These are phyloP conservation scores for Bruguiera gymnorhiza DNA, from an alignment of 345 rosid genomes.

Conservation along the genomic window DNA sequence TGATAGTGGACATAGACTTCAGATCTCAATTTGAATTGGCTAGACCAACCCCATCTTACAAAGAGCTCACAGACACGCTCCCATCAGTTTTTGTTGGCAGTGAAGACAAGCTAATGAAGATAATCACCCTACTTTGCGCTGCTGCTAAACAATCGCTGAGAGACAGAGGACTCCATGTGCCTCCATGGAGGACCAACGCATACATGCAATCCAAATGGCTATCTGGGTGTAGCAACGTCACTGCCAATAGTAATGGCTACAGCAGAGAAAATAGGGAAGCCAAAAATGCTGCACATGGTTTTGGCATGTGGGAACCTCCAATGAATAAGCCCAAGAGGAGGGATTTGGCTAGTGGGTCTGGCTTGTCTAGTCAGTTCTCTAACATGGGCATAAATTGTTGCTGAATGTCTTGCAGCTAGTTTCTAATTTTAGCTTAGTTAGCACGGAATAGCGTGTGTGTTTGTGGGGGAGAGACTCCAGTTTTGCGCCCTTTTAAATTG, in stretches of 20 bases:
- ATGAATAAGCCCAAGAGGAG: conserved; percentile 19
- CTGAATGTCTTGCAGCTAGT: conserved; percentile 3
- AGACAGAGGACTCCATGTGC: conserved; percentile 51
- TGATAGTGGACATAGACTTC: conserved; percentile 55
- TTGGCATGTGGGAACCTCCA: conserved; percentile 27
- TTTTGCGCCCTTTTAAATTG: conserved; percentile 7
- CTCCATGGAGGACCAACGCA: conserved; percentile 54
- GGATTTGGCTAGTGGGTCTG: conserved; percentile 34
- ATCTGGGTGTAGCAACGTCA: conserved; percentile 9
- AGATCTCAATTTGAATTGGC: conserved; percentile 61
- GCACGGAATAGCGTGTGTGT: no score
- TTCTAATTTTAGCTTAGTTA: background rate
- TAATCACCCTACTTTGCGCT: conserved; percentile 42
- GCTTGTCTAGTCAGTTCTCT: conserved; percentile 46
- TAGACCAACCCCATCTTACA: conserved; percentile 48
- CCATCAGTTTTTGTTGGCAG: conserved; percentile 48
- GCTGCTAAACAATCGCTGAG: conserved; percentile 48
- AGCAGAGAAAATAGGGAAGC: conserved; percentile 6
- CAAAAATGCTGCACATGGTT: conserved; percentile 5
- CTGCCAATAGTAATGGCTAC: no score
- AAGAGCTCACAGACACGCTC: conserved; percentile 30
- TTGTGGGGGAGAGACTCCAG: conserved; percentile 2
- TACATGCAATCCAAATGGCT: conserved; percentile 61
- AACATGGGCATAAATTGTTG: conserved; percentile 45
- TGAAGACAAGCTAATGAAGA: conserved; percentile 37